Conservation (phyloP, 2,329 filamentous ascomycete genomes). For the Magnaporthiopsis poae region DNA sequence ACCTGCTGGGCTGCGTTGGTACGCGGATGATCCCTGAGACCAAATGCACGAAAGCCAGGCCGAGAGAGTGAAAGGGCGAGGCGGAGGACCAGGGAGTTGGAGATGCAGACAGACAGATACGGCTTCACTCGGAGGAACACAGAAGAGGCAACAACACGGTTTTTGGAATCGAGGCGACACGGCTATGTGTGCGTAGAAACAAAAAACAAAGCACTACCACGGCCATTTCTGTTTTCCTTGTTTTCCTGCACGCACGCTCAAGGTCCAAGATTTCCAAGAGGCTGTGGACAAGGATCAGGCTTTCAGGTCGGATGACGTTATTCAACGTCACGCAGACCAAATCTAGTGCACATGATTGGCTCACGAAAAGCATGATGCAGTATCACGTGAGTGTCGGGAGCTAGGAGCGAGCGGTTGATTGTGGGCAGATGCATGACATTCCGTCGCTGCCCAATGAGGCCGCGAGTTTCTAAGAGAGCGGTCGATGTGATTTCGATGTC, state of each 20-base stretch:
- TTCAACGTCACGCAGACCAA: not conserved
- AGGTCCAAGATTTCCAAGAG: not conserved
- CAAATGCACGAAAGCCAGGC: not conserved
- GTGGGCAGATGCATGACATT: too few species aligned
- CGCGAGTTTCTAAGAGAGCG: too few species aligned
- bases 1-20: not conserved
- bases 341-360: not conserved
- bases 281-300: not conserved
- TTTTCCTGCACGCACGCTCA: not conserved
- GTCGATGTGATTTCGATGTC: too few species aligned
- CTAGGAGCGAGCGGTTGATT: too few species aligned
- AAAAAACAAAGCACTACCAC: not conserved
- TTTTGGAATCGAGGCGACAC: not conserved
- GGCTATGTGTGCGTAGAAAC: not conserved
- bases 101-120: not conserved
- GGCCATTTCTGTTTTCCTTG: not conserved
- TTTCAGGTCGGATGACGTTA: not conserved
- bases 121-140: not conserved
- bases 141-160: not conserved
- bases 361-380: not conserved
- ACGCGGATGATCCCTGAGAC: not conserved
- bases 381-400: not conserved
- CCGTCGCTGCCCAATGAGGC: not conserved
- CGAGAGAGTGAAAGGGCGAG: not conserved
- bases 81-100: not conserved